Conservation (phyloP, 306 rosid species). For the Betula pendula region DNA sequence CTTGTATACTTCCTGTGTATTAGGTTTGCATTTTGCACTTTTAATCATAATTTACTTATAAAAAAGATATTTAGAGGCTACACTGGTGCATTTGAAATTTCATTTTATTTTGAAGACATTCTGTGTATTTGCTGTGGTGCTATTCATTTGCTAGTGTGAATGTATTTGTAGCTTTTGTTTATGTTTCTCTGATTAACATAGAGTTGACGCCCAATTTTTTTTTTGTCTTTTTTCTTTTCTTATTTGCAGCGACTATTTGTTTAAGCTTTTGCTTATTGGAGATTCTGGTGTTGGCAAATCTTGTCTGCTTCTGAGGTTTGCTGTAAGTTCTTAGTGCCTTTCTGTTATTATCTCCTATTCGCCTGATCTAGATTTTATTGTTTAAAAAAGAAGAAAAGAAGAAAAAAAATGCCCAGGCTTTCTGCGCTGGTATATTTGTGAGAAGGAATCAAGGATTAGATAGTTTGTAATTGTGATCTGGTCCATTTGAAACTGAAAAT, state of each 20-base stretch:
- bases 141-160: not conserved
- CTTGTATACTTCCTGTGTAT: too few species aligned
- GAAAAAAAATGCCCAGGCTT: not conserved
- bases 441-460: not conserved
- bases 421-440: not conserved
- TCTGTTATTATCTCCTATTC: not conserved
- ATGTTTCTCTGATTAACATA: not conserved
- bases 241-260: constrained; percentile 81
- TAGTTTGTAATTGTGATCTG: not conserved
- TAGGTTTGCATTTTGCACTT: too few species aligned
- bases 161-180: not conserved
- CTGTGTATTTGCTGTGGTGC: not conserved
- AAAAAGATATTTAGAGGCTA: not conserved
- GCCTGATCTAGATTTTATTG: not conserved
- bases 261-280: constrained; percentile 95
- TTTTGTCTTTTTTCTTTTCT: constrained; percentile 14
- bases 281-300: constrained; percentile 99
- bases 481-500: not conserved
- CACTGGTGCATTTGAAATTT: not conserved
- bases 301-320: constrained; percentile 98
- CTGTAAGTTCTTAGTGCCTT: constrained; percentile 61
- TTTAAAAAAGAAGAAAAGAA: not conserved
- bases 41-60: too few species aligned
- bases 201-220: not conserved
- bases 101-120: not conserved